Conservation (phyloP, 2,329 filamentous ascomycete species). For the Pseudogymnoascus sp. region DNA sequence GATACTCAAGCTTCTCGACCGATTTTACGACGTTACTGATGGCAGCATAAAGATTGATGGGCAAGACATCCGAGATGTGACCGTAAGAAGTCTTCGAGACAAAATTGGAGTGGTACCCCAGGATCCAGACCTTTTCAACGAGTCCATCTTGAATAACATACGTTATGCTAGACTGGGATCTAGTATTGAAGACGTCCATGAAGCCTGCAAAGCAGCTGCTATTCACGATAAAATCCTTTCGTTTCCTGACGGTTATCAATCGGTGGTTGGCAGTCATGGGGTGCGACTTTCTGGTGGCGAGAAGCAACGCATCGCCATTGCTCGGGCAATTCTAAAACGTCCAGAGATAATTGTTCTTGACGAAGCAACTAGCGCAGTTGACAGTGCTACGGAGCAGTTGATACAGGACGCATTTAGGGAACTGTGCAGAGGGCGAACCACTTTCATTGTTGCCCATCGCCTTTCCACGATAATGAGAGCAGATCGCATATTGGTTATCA, state of each 20-base stretch:
- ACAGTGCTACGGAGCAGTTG: constrained; percentile 37
- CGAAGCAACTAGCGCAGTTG: constrained; percentile 42
- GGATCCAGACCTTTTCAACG: constrained; percentile 58
- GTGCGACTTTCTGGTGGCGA: constrained; percentile 15
- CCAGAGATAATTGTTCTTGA: constrained; percentile 15
- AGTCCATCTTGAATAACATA: constrained; percentile 58
- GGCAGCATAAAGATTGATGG: constrained; percentile 53
- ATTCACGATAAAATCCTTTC: constrained; percentile 15
- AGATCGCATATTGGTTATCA: constrained; percentile 47
- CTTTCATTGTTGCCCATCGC: constrained; percentile 38
- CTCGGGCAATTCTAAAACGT: constrained; percentile 13
- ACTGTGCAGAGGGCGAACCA: constrained; percentile 43
- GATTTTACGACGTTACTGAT: constrained; percentile 52
- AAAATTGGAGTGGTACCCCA: constrained; percentile 59
- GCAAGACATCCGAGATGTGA: constrained; percentile 53
- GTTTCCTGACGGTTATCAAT: constrained; percentile 13
- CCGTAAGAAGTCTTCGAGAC: constrained; percentile 49
- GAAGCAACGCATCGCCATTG: constrained; percentile 14
- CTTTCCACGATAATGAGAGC: constrained; percentile 49
- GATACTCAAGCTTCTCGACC: constrained; percentile 52
- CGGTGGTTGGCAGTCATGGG: background rate
- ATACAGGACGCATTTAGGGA: constrained; percentile 42
- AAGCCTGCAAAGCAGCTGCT: constrained; percentile 14
- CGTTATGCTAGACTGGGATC: constrained; percentile 56
- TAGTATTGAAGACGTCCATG: constrained; percentile 49